These are phyloP conservation scores for Naganishia cerealis DNA, from an alignment of 1,284 basidiomycete genomes.

Conservation along the genomic window DNA sequence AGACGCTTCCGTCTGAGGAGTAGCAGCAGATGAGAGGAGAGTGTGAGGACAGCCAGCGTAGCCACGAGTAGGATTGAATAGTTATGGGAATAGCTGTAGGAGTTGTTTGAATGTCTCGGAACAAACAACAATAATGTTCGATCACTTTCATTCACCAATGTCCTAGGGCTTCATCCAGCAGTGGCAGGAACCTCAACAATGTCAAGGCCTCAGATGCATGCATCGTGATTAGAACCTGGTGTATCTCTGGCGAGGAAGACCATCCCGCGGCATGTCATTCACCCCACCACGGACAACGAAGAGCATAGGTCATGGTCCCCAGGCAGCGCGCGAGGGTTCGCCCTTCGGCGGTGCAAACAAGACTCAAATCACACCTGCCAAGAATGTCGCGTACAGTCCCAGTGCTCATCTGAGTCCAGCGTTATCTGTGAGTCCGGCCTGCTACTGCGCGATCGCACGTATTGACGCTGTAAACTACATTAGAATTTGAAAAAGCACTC, in stretches of 20 bases:
- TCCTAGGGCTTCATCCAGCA: background rate
- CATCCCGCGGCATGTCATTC: background rate
- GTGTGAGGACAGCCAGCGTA: background rate
- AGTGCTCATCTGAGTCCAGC: constrained; percentile 23
- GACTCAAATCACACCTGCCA: constrained; percentile 6
- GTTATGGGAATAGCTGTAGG: background rate
- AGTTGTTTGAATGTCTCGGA: background rate
- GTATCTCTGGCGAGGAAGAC: background rate
- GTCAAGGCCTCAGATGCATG: no score
- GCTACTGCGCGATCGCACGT: background rate
- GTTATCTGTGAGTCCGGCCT: background rate
- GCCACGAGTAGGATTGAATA: background rate
- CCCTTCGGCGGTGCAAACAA: constrained; percentile 18
- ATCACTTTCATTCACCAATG: background rate
- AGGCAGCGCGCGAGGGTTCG: constrained; percentile 4
- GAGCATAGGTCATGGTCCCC: background rate
- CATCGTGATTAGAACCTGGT: no score
- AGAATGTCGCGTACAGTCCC: constrained; percentile 21
- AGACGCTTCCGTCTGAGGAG: background rate
- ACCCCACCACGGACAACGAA: constrained; percentile 17
- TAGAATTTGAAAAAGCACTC: constrained; percentile 53
- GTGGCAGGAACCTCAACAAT: background rate
- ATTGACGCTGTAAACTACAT: background rate
- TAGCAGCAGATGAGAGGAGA: background rate
- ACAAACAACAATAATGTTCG: background rate